Base-by-base conservation (phyloP, 2,329 filamentous ascomycete genomes). In the Colletotrichum trifolii region DNA sequence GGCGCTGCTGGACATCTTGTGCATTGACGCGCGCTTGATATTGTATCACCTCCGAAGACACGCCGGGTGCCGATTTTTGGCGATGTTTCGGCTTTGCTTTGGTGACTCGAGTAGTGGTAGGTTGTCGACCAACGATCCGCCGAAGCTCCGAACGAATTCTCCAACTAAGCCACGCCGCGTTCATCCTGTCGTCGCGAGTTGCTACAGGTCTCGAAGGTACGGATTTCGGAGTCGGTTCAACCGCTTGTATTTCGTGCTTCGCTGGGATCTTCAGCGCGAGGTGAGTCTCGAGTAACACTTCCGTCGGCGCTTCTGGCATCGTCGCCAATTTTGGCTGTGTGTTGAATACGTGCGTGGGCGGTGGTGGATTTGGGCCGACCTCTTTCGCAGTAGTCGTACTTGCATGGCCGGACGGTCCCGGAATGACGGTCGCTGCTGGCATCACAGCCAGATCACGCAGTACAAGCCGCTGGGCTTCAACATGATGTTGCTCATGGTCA, bases 171-270 rank as follows among this genome's bases (percentile, higher is more conserved):
- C 81, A 82, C 0, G 81, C 83, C 0, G 76, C 82, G 33, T 80
- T 82, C 11, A 72, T 73, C 65, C 78, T 82, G 61, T 83, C 80
- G 55, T 85, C 82, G 6, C 81, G 81, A 36, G 81, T 68, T 2
- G 81, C 79, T 5, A 77, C 76, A 0, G 82, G 81, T 13, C 81
- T 77, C 33, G 36, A 50, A 43, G 73, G 75, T 2, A 76, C 70
- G 2, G 74, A 69, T 6, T 56, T 66, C 25, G 56, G 39, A 7
- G 12, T 49, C 12, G 25, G 17, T 12, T 5, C 25, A 25, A 4
- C 4, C 25, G 25, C 25, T 25, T 25, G 25, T 25, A 25, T 25
- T 25, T 54, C 42, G 39, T 54, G 45, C 2, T 39, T 36, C 3
- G 13, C 35, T 33, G 35, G 15, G 36, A 17, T 12, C 10, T 25